Conservation (phyloP, 1,284 basidiomycete species). For the Schizopora paradoxa region DNA sequence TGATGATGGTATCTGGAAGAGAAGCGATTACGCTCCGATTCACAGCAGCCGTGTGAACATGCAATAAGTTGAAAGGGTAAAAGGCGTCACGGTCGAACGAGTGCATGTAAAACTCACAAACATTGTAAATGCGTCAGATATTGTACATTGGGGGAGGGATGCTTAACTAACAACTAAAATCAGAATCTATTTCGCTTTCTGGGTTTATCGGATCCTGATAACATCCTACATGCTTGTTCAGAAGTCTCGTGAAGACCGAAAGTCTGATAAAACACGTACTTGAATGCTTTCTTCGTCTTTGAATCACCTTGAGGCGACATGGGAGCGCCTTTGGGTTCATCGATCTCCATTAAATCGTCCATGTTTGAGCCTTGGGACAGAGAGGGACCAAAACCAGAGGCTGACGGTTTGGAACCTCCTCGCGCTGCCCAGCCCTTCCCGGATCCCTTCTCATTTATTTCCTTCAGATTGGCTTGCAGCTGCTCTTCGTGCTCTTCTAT, state of each 20-base stretch:
- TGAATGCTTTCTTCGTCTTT: constrained; percentile 6
- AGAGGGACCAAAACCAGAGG: constrained; percentile 13
- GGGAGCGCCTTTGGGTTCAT: constrained; percentile 29
- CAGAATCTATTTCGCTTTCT: constrained; percentile 17
- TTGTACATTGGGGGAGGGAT: too few relatives aligned
- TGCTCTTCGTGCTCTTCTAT: constrained; percentile 43
- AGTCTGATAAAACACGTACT: constrained; percentile 7
- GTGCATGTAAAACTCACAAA: too few relatives aligned
- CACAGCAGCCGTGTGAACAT: too few relatives aligned
- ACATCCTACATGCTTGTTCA: background rate
- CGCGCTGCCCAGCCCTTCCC: constrained; percentile 25
- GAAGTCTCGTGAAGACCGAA: background rate
- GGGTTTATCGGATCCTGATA: constrained; percentile 3
- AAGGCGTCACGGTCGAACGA: too few relatives aligned
- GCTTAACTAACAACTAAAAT: background rate
- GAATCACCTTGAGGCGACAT: background rate
- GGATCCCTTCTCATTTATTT: constrained; percentile 49
- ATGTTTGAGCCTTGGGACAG: constrained; percentile 23
- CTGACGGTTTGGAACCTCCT: constrained; percentile 26
- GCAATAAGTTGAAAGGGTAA: too few relatives aligned
- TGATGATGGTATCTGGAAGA: too few relatives aligned
- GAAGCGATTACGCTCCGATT: too few relatives aligned
- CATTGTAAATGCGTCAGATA: too few relatives aligned
- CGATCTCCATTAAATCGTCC: constrained; percentile 43
- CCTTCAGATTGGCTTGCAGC: constrained; percentile 43